These are phyloP conservation scores for Abrus pulchellus DNA, from an alignment of 306 rosid genomes.

Conservation along the genomic window DNA sequence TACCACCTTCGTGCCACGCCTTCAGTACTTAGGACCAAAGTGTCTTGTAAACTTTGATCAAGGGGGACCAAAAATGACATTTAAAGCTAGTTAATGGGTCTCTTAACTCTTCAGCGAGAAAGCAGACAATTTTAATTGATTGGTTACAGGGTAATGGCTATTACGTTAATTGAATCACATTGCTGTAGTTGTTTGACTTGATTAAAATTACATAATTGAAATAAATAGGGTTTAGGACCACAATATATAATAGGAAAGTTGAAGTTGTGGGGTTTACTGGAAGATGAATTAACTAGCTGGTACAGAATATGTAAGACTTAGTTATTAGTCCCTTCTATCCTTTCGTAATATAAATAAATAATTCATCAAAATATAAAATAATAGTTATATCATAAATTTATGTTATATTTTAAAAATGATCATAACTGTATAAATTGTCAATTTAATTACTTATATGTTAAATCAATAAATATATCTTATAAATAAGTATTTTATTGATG, in stretches of 20 bases:
- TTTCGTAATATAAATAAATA: too few relatives aligned
- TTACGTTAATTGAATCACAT: conserved; percentile 27
- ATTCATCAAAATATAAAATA: too few relatives aligned
- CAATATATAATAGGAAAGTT: not conserved
- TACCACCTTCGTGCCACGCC: not conserved
- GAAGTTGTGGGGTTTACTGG: not conserved
- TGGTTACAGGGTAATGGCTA: not conserved
- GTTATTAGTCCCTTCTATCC: too few relatives aligned
- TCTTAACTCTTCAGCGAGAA: not conserved
- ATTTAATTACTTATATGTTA: too few relatives aligned
- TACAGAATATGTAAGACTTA: too few relatives aligned
- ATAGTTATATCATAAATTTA: too few relatives aligned
- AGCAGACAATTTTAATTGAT: not conserved
- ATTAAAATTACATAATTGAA: conserved; percentile 26
- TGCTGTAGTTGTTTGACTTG: not conserved
- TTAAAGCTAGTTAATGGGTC: not conserved
- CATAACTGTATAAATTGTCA: too few relatives aligned
- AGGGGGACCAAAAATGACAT: not conserved
- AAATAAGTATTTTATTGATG: too few relatives aligned
- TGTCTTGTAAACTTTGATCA: conserved; percentile 4
- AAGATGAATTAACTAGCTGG: not conserved
- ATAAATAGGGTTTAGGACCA: conserved; percentile 27
- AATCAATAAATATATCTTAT: too few relatives aligned
- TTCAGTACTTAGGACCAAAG: not conserved
- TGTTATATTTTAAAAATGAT: too few relatives aligned